A percentile compares a stretch with the other conserved stretches of the same genome.
These are phyloP conservation scores for Rhizophlyctis rosea DNA, from an alignment of 192 early-diverging fungal species.

Conservation along the genomic window DNA sequence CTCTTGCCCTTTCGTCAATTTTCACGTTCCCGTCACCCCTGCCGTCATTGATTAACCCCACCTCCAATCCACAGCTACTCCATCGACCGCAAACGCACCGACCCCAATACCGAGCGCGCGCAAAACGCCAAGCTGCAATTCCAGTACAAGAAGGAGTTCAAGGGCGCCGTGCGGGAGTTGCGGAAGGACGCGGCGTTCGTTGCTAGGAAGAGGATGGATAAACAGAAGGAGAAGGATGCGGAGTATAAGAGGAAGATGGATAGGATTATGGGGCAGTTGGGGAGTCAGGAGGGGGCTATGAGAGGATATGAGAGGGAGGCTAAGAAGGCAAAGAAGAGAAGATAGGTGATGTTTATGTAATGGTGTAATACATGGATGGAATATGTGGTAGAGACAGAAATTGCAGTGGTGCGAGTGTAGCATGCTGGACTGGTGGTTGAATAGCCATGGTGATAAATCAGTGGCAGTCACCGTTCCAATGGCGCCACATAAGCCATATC, in stretches of 20 bases:
- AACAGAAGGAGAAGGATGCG: constrained; percentile 73
- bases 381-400: too few species aligned
- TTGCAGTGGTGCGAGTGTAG: too few species aligned
- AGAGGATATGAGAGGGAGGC: constrained; percentile 42
- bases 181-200: constrained; percentile 92
- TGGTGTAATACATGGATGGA: too few species aligned
- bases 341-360: background rate
- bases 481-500: too few species aligned
- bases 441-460: too few species aligned
- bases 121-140: constrained; percentile 72
- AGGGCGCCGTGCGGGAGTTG: constrained; percentile 92
- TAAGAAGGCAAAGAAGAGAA: constrained; percentile 41
- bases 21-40: background rate
- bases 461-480: too few species aligned
- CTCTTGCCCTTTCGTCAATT: constrained; percentile 17
- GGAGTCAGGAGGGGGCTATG: constrained; percentile 72
- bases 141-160: constrained; percentile 88
- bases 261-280: constrained; percentile 79
- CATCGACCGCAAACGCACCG: constrained; percentile 60
- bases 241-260: constrained; percentile 89
- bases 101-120: constrained; percentile 73
- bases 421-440: too few species aligned
- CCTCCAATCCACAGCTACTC: constrained; percentile 75
- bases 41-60: background rate
- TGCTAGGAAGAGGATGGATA: constrained; percentile 64